Evolutionary conservation across 164 flowering plant genomes (phyloP).

Genomic region (Chimonanthus salicifolius): DNA sequence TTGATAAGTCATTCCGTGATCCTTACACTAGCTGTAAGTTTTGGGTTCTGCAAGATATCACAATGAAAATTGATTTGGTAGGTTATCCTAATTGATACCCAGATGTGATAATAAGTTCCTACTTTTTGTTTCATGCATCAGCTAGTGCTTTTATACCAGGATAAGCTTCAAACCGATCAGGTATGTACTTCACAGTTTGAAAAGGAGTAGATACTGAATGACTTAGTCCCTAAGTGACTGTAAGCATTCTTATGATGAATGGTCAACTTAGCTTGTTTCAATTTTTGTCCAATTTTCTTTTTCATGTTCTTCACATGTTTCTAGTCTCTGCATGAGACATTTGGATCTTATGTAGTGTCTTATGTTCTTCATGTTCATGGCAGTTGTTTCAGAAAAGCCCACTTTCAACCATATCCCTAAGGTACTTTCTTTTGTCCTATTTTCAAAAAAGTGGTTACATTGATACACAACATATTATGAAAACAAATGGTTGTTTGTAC

Average conservation of each 20-base stretch:
- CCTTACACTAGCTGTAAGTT: constrained; percentile 92
- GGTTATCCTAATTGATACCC: neutral
- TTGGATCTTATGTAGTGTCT: neutral
- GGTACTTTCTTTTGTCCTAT: constrained; percentile 29
- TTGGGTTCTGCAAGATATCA: neutral
- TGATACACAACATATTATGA: too few species aligned
- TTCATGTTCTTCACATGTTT: neutral
- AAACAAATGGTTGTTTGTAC: too few species aligned
- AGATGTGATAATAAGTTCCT: neutral
- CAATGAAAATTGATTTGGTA: constrained; percentile 1
- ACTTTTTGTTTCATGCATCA: constrained; percentile 31
- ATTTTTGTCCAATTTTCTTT: neutral
- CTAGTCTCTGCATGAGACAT: neutral
- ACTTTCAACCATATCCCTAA: constrained; percentile 90
- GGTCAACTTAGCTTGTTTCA: neutral
- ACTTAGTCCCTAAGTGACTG: constrained; percentile 1
- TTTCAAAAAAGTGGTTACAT: neutral
- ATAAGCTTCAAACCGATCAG: constrained; percentile 43
- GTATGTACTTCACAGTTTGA: constrained; percentile 25
- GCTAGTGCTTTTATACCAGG: constrained; percentile 96
- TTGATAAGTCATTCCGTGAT: constrained; percentile 76
- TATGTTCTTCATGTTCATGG: constrained; percentile 1
- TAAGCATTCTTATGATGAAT: neutral
- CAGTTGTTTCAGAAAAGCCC: constrained; percentile 47
- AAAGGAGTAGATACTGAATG: neutral